Conservation (phyloP, 305 asterid genomes). For the Fraxinus nigra region DNA sequence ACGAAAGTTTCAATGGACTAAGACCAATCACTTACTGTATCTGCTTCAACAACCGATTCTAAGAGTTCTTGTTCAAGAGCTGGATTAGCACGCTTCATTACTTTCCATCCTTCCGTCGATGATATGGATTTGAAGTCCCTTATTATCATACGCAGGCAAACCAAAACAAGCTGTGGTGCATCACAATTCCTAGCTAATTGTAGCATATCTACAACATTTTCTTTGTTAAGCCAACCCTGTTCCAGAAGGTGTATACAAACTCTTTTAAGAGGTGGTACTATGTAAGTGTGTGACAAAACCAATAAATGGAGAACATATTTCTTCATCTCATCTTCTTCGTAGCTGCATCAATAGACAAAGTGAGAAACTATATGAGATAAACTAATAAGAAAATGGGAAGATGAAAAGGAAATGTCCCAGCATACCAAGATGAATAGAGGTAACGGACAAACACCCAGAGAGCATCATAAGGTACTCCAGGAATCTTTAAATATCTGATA, state of each 20-base stretch:
- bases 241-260: constrained; percentile 53
- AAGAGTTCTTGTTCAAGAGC: constrained; percentile 81
- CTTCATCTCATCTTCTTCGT: constrained; percentile 63
- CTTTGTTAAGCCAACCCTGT: constrained; percentile 56
- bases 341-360: constrained; percentile 46
- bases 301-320: constrained; percentile 76
- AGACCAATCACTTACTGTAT: constrained; percentile 57
- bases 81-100: constrained; percentile 66
- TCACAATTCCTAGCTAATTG: constrained; percentile 76
- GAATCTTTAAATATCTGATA: constrained; percentile 45
- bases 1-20: not conserved
- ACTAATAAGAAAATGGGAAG: not conserved
- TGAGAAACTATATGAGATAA: not conserved
- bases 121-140: constrained; percentile 66
- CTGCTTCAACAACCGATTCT: constrained; percentile 72
- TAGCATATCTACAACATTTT: constrained; percentile 70
- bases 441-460: constrained; percentile 59
- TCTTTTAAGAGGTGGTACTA: constrained; percentile 62
- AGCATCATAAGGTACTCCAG: constrained; percentile 65
- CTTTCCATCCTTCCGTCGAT: constrained; percentile 83
- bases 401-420: not conserved
- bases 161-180: constrained; percentile 59
- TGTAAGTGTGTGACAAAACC: constrained; percentile 70
- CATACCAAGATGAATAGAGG: constrained; percentile 86
- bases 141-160: constrained; percentile 56